Evolutionary conservation across 1,139 yeast species (phyloP), one percentile per base, ranked within the genome.

Genomic region (Spencermartinsiella ligniputridi): DNA sequence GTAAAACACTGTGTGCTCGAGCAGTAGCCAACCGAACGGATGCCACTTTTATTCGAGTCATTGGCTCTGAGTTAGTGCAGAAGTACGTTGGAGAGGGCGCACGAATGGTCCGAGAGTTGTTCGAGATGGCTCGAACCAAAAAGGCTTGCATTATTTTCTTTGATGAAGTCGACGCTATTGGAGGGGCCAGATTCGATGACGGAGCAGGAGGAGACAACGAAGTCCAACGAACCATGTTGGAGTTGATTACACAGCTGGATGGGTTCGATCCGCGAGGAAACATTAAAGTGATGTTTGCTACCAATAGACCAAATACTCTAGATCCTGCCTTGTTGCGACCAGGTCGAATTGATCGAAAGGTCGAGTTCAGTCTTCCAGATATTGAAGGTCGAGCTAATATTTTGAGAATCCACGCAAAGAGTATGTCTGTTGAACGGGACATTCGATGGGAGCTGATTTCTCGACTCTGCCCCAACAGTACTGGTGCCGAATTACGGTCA

Each of bases 191-290:
- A 67, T 92, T 92, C 64, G 98, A 92, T 66, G 98, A 92, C 66
- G 97, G 97, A 57, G 98, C 97, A 16, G 98, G 98, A 57, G 98
- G 98, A 58, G 98, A 92, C 68, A 92, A 90, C 64, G 98, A 92
- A 72, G 98, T 92, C 45, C 98, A 92, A 70, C 80, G 98, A 73
- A 92, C 98, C 45, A 92, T 92, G 98, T 78, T 92, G 79, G 98
- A 92, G 68, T 79, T 92, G 60, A 90, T 92, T 63, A 89, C 97
- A 35, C 98, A 92, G 67, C 75, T 92, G 60, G 98, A 92, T 68
- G 98, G 98, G 46, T 92, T 92, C 66, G 98, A 92, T 62, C 95
- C 98, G 49, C 83, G 97, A 69, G 97, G 97, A 61, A 92, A 92
- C 67, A 92, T 92, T 67, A 92, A 92, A 72, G 98, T 92, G 46